phyloP scores from a whole-genome alignment of 768 basidiomycete species.

The Baorangia bicolor region DNA sequence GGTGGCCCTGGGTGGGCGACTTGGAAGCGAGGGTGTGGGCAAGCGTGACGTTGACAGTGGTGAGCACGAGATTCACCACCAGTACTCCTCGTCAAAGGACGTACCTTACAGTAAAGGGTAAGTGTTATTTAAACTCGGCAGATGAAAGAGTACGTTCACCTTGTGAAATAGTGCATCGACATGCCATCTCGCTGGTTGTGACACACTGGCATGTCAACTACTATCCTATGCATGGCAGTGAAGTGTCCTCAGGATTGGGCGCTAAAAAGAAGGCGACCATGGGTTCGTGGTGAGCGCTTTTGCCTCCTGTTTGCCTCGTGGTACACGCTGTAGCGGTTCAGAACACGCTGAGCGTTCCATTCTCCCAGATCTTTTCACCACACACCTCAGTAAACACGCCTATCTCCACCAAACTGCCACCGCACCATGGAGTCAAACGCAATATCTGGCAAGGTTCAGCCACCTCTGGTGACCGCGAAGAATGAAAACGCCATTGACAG shows the following conservation, averaged over 20 bases:
- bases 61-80: too few species aligned
- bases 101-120: too few species aligned
- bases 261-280: not conserved
- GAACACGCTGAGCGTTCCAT: not conserved
- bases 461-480: not conserved
- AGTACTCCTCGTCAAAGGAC: too few species aligned
- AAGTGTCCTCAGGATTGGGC: not conserved
- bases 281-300: not conserved
- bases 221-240: too few species aligned
- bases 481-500: not conserved
- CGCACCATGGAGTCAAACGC: not conserved
- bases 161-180: too few species aligned
- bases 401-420: not conserved
- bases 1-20: too few species aligned
- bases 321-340: not conserved
- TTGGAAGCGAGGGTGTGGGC: too few species aligned
- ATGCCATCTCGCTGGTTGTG: too few species aligned
- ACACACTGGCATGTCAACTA: too few species aligned
- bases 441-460: not conserved
- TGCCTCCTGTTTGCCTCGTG: not conserved
- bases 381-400: not conserved
- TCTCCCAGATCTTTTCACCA: not conserved
- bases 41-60: too few species aligned
- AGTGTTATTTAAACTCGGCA: too few species aligned
- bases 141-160: too few species aligned